Base-by-base conservation (phyloP, 345 rosid species). In the Lepidium aucheri region DNA sequence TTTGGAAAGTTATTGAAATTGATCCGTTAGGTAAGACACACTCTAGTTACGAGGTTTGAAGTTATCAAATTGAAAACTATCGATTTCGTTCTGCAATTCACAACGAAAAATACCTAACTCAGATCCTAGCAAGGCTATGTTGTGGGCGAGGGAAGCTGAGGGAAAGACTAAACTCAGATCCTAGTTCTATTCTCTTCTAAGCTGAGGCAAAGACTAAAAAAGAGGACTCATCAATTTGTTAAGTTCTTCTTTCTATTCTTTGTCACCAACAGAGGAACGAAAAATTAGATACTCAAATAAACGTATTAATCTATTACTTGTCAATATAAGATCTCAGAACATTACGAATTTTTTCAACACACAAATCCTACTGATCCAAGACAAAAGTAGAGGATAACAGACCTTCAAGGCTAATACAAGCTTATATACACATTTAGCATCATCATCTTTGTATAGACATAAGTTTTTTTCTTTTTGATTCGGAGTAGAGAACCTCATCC, bases 401-500 rank as follows among this genome's bases (percentile, higher is more conserved):
- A 56, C 38, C 9, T n/a, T 36, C 14, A 28, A 40, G 45, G 13
- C 42, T 71, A 38, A 17, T 53, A 71, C 70, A 71, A 28, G 65
- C 57, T 28, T 64, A 64, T 72, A 56, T 64, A 71, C 75, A 63
- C 30, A 63, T 30, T 45, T 36, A 47, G 32, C 32, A 72, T 53
- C 71, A 58, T 20, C 53, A 40, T 32, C 33, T 15, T 26, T 4
- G 34, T 51, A 50, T 65, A 43, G 35, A 51, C 76, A 65, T 65
- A 65, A 51, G 28, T 73, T 42, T n/a, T 12, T 54, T 32, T 20
- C 6, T n/a, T 7, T 8, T 51, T 34, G 67, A 33, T 24, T 43
- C 16, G 0, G 46, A 51, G 28, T 30, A 34, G 49, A 34, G 35
- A 36, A 3, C 13, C 72, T 86, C 78, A 90, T 52, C 96, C 94